Evolutionary conservation across 768 basidiomycete species (phyloP), one percentile per base, ranked within the genome.

Genomic region (Rhizopogon roseolus): DNA sequence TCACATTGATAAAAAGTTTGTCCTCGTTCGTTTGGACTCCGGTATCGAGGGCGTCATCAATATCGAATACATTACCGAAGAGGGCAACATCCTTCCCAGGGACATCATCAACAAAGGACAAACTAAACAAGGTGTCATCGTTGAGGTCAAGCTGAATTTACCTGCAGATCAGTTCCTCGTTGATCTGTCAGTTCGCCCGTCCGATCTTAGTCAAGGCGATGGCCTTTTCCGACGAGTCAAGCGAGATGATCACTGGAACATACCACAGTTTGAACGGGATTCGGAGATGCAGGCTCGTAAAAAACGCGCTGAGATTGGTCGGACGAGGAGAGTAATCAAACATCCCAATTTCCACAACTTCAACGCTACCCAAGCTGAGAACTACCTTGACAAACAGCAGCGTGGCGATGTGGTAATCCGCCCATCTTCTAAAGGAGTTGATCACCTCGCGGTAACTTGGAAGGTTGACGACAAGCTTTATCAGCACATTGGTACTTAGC

Each of bases 331-430:
- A 25, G 84, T 96, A 50, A 91, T 99, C 74, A 93, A 98, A 67
- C 97, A 99, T 68, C 97, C 96, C 2, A 94, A 96, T 69, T 99
- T 98, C 81, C 90, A 95, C 66, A 93, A 97, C 64, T 86, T 96
- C 77, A 95, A 92, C 59, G 85, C 90, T 6, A 74, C 79, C 13
- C 88, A 97, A 60, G 95, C 97, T 1, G 97, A 98, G 71, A 79
- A 84, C 36, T 90, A 88, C 65, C 76, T 99, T 56, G 89, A 92
- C 60, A 86, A 86, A 60, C 90, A 93, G 66, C 93, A 94, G 61
- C 84, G 92, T 17, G 97, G 97, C 9, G 97, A 98, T 68, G 95
- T 96, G 39, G 90, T 98, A 40, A 93, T 99, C 58, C 78, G 97
- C 42, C 97, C 97, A 0, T 96, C 94, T 16, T 98, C 96, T 4